Evolutionary conservation across 2,329 filamentous ascomycete species (phyloP).

Genomic region (Alternaria tenuissima): DNA sequence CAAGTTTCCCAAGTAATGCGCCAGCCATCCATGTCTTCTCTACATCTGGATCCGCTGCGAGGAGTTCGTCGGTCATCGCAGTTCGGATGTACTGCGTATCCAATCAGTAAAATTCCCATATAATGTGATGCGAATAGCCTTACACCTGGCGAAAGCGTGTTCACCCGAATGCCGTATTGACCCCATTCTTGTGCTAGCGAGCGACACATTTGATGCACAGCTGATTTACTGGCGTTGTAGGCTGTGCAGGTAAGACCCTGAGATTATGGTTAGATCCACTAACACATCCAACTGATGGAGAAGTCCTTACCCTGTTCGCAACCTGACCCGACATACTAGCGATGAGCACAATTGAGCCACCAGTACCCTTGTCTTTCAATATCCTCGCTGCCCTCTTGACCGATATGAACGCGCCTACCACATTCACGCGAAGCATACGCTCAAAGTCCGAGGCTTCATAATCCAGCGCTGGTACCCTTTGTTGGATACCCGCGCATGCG

Average conservation of each 20-base stretch:
- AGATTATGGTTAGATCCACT: not conserved
- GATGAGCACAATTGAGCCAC: conserved; percentile 71
- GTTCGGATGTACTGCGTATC: conserved; percentile 41
- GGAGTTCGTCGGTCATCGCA: conserved; percentile 47
- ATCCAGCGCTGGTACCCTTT: conserved; percentile 57
- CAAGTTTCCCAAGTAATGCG: conserved; percentile 62
- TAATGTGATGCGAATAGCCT: not conserved
- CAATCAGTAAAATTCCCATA: not conserved
- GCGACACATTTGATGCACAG: conserved; percentile 24
- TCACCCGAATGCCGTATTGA: conserved; percentile 42
- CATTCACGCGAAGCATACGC: conserved; percentile 49
- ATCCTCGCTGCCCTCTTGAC: conserved; percentile 45
- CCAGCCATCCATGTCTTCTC: conserved; percentile 64
- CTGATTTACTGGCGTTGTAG: conserved; percentile 24
- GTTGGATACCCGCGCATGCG: conserved; percentile 61
- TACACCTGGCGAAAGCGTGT: conserved; percentile 42
- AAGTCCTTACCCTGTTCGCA: conserved; percentile 18
- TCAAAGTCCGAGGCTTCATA: conserved; percentile 53
- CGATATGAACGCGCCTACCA: conserved; percentile 49
- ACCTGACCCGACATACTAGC: conserved; percentile 24
- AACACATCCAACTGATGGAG: not conserved
- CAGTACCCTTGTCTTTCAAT: conserved; percentile 64
- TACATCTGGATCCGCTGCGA: conserved; percentile 57
- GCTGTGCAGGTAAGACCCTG: conserved; percentile 24
- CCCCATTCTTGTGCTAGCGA: conserved; percentile 26